phyloP scores from a whole-genome alignment of 2,329 filamentous ascomycete genomes.

The Alternaria dauci region DNA sequence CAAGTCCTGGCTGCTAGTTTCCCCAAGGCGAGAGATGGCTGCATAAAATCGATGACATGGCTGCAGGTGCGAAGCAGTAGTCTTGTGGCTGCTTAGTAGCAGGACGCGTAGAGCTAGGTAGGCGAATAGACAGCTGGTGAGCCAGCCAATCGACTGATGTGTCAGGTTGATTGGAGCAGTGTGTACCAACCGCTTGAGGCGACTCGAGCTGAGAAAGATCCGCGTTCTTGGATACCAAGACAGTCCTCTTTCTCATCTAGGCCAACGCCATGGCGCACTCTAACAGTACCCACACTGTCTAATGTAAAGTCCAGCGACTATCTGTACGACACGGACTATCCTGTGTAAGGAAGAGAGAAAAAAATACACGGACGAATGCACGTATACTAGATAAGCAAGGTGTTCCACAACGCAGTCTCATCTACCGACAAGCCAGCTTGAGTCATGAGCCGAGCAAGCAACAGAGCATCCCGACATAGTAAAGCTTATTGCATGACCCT shows the following conservation, averaged over 20 bases:
- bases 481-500: not conserved
- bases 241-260: too few relatives aligned
- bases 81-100: constrained; percentile 9
- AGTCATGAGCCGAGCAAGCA: not conserved
- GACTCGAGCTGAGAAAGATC: not conserved
- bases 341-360: too few relatives aligned
- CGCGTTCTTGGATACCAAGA: not conserved
- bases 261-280: too few relatives aligned
- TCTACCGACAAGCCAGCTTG: not conserved
- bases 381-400: not conserved
- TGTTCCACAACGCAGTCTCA: not conserved
- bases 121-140: too few relatives aligned
- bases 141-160: too few relatives aligned
- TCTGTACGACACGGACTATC: too few relatives aligned
- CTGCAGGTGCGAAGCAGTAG: not conserved
- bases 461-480: not conserved
- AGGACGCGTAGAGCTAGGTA: not conserved
- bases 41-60: not conserved
- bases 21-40: not conserved
- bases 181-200: not conserved
- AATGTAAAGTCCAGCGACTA: too few relatives aligned
- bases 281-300: too few relatives aligned
- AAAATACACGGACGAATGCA: not conserved
- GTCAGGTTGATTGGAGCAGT: not conserved
- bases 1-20: not conserved